A percentile compares a stretch with the other conserved stretches of the same genome.
These are phyloP conservation scores for Kodamaea sp. DNA, from an alignment of 1,139 yeast genomes.

Conservation along the genomic window DNA sequence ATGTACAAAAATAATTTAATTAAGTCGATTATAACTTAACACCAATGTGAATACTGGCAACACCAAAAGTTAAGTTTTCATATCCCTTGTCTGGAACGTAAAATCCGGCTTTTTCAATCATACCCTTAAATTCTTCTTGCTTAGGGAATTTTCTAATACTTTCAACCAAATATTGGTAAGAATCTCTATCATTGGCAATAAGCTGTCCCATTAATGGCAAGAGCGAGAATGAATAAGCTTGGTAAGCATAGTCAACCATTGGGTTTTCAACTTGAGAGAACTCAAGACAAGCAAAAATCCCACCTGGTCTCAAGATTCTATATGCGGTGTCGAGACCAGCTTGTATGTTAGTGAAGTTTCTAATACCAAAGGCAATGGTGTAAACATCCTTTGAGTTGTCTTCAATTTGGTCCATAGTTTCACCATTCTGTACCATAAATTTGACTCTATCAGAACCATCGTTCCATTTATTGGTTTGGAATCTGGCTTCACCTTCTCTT, in stretches of 20 bases:
- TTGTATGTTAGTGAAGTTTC: conserved; percentile 93
- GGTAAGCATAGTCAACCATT: conserved; percentile 69
- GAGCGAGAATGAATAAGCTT: conserved; percentile 81
- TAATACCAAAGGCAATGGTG: conserved; percentile 95
- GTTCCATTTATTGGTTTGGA: conserved; percentile 48
- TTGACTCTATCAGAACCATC: conserved; percentile 61
- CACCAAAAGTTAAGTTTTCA: conserved; percentile 93
- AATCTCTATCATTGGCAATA: conserved; percentile 90
- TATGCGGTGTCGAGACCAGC: conserved; percentile 92
- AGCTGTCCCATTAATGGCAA: conserved; percentile 95
- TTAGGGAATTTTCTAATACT: conserved; percentile 87
- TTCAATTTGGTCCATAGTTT: conserved; percentile 75
- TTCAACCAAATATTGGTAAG: conserved; percentile 93
- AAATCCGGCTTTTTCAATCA: conserved; percentile 96
- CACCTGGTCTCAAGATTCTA: conserved; percentile 96
- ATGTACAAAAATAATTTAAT: conserved; percentile 5
- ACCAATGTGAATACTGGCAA: conserved; percentile 95
- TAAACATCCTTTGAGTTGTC: conserved; percentile 90
- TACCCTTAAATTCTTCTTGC: conserved; percentile 83
- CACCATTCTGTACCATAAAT: conserved; percentile 91
- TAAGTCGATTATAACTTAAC: conserved; percentile 53
- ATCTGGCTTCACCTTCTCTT: conserved; percentile 82
- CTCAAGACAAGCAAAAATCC: conserved; percentile 94
- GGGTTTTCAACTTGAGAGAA: conserved; percentile 89
- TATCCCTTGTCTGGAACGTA: conserved; percentile 83